These are phyloP conservation scores for Drechslerella dactyloides DNA, from an alignment of 2,329 filamentous ascomycete genomes.

Conservation along the genomic window DNA sequence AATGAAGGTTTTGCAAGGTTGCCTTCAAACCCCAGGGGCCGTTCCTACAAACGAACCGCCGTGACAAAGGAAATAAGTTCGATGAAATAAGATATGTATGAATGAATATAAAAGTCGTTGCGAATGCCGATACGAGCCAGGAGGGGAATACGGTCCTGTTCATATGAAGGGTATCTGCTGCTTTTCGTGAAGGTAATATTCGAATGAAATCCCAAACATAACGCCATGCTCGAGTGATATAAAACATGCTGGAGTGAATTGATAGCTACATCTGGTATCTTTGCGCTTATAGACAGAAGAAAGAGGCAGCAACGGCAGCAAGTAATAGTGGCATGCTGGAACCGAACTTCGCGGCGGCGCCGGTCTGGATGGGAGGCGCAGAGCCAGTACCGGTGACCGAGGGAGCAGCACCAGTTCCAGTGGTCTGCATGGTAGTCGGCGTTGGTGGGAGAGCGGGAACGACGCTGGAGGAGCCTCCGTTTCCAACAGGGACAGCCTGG, in stretches of 20 bases:
- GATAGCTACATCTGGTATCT: constrained; percentile 29
- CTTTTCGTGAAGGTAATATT: constrained; percentile 17
- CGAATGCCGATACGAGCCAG: constrained; percentile 1
- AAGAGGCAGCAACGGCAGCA: constrained; percentile 50
- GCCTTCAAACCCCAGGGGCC: constrained; percentile 39
- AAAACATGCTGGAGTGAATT: constrained; percentile 41
- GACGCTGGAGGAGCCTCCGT: constrained; percentile 26
- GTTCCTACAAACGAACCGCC: constrained; percentile 16
- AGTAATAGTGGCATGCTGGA: constrained; percentile 41
- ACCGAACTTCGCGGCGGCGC: constrained; percentile 30
- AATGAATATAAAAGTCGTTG: neutral
- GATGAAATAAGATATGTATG: constrained; percentile 17
- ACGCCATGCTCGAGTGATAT: constrained; percentile 25
- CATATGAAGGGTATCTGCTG: constrained; percentile 13
- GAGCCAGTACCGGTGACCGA: constrained; percentile 16
- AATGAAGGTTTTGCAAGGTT: constrained; percentile 35
- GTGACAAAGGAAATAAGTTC: constrained; percentile 26
- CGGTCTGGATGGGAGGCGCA: constrained; percentile 15
- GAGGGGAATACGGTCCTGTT: constrained; percentile 16
- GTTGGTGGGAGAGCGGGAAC: constrained; percentile 16
- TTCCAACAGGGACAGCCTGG: constrained; percentile 51
- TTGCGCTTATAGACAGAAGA: constrained; percentile 43
- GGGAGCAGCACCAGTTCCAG: constrained; percentile 12
- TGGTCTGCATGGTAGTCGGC: constrained; percentile 27
- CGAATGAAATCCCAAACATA: constrained; percentile 27